Percentiles rank a stretch among this genome's conserved stretches.
These are phyloP conservation scores for Taphrina confusa DNA, from an alignment of 1,139 yeast genomes.

Conservation along the genomic window DNA sequence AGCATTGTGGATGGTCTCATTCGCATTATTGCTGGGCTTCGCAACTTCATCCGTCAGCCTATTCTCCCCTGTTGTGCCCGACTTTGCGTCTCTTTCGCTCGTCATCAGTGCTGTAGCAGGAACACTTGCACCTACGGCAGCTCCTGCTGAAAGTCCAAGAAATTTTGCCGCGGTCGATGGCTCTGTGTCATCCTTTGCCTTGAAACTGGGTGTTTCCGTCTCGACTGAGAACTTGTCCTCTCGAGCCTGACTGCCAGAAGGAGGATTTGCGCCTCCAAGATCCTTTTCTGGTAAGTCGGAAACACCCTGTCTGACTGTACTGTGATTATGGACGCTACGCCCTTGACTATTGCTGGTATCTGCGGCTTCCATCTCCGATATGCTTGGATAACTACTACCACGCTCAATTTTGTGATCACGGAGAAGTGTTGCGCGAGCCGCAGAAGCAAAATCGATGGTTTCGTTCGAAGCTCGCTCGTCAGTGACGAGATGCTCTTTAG, in stretches of 20 bases:
- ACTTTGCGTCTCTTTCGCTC: conserved; percentile 18
- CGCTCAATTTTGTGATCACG: conserved; percentile 18
- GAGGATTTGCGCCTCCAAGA: conserved; percentile 22
- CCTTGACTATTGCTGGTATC: not conserved
- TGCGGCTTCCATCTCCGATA: conserved; percentile 22
- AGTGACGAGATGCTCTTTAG: conserved; percentile 15
- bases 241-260: conserved; percentile 8
- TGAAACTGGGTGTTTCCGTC: conserved; percentile 11
- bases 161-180: conserved; percentile 27
- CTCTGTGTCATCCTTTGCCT: conserved; percentile 6
- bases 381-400: conserved; percentile 21
- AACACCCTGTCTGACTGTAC: conserved; percentile 13
- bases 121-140: conserved; percentile 29
- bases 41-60: not conserved
- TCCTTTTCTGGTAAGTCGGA: conserved; percentile 16
- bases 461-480: conserved; percentile 24
- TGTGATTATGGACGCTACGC: no score
- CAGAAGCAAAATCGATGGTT: conserved; percentile 18
- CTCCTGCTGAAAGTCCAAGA: conserved; percentile 17
- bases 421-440: conserved; percentile 28
- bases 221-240: conserved; percentile 19
- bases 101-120: conserved; percentile 29
- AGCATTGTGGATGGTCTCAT: not conserved
- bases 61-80: conserved; percentile 12
- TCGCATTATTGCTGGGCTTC: not conserved